Evolutionary conservation across 495 filamentous ascomycete genomes (phyloP).

Genomic region (Podospora pseudocomata): DNA sequence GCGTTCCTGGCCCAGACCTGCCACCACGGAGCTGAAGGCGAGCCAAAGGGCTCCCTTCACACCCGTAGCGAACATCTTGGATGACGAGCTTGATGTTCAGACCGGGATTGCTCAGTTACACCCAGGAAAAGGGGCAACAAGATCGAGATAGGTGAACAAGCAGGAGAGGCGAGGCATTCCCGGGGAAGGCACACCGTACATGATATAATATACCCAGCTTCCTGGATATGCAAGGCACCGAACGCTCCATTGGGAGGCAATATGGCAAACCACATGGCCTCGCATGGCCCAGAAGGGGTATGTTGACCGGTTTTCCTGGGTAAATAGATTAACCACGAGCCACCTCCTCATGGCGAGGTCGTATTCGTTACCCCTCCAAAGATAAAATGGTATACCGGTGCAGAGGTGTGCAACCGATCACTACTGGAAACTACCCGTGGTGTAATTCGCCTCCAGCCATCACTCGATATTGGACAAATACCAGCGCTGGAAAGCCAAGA

Average conservation of each 20-base stretch:
- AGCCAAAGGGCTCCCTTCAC: conserved; percentile 27
- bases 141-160: not conserved
- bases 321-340: conserved; percentile 31
- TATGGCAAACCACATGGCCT: not conserved
- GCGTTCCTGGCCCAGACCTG: conserved; percentile 54
- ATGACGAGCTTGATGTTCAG: not conserved
- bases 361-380: not conserved
- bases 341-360: conserved; percentile 16
- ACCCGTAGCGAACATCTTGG: conserved; percentile 25
- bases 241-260: conserved; percentile 2
- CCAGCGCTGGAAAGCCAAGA: conserved; percentile 16
- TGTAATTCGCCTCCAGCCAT: conserved; percentile 10
- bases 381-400: not conserved
- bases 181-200: conserved; percentile 3
- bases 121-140: not conserved
- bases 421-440: not conserved
- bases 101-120: not conserved
- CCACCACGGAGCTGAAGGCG: conserved; percentile 29
- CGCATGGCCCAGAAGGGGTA: not conserved
- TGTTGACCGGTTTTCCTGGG: conserved; percentile 22
- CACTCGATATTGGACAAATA: conserved; percentile 16
- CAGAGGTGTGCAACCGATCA: conserved; percentile 7
- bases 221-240: conserved; percentile 32
- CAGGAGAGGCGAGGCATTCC: not conserved
- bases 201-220: conserved; percentile 23